Percentiles rank a stretch among this genome's conserved stretches.
Evolutionary conservation across 345 rosid species (phyloP).

Genomic region (Lepidium sativum): DNA sequence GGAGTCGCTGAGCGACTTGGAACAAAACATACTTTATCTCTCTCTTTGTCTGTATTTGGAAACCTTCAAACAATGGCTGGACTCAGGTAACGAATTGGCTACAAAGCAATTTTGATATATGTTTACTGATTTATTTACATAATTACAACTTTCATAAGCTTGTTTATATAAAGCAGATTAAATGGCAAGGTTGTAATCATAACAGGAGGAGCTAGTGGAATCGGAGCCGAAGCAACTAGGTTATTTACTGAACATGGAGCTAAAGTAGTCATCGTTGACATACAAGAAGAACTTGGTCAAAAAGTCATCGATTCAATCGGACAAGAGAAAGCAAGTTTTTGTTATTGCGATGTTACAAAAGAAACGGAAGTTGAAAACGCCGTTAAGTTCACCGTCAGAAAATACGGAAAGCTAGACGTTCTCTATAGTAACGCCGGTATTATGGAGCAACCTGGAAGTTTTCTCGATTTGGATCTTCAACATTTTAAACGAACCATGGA

Average conservation of each 20-base stretch:
- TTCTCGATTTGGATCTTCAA: conserved; percentile 48
- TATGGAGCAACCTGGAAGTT: conserved; percentile 40
- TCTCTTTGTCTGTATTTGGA: background rate
- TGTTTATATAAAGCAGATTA: conserved; percentile 28
- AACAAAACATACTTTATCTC: too few species aligned
- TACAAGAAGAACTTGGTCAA: conserved; percentile 59
- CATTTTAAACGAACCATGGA: conserved; percentile 50
- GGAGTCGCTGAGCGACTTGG: too few species aligned
- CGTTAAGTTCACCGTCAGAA: conserved; percentile 39
- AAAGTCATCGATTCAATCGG: conserved; percentile 37
- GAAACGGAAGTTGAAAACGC: conserved; percentile 61
- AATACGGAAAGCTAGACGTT: conserved; percentile 49
- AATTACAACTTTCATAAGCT: background rate
- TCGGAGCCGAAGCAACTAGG: conserved; percentile 63
- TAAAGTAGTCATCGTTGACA: conserved; percentile 53
- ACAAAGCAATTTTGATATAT: background rate
- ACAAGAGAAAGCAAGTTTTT: conserved; percentile 33
- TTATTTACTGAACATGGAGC: conserved; percentile 66
- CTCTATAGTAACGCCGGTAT: conserved; percentile 78
- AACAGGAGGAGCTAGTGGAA: too few species aligned
- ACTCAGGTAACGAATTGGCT: background rate
- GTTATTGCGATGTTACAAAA: conserved; percentile 56
- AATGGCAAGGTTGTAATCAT: conserved; percentile 73
- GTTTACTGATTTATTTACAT: background rate
- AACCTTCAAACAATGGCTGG: background rate